Conservation (phyloP, 202 grass and related monocot genomes). For the Musa balbisiana region DNA sequence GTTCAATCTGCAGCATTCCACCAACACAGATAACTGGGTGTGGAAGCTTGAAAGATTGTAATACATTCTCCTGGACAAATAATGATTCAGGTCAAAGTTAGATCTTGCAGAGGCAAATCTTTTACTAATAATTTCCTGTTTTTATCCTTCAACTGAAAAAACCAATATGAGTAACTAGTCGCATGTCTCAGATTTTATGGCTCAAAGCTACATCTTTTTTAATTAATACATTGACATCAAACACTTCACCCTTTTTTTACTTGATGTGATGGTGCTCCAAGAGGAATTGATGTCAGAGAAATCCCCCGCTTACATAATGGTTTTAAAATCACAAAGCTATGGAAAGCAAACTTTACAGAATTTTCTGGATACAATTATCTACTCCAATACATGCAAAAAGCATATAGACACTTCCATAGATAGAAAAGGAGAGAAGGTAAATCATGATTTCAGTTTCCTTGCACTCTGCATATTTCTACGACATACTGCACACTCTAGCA, state of each 20-base stretch:
- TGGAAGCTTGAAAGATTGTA: conserved; percentile 79
- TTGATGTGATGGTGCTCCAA: background rate
- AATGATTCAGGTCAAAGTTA: background rate
- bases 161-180: background rate
- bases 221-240: too few species aligned
- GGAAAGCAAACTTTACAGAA: background rate
- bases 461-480: too few species aligned
- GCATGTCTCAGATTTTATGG: background rate
- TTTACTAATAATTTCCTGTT: background rate
- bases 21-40: conserved; percentile 67
- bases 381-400: background rate
- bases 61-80: conserved; percentile 47
- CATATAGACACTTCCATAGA: background rate
- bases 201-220: background rate
- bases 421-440: background rate
- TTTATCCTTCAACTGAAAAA: background rate
- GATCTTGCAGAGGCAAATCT: background rate
- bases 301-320: background rate
- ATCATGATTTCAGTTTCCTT: background rate
- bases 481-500: too few species aligned
- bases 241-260: background rate
- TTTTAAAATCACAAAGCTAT: background rate
- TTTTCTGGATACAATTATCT: background rate
- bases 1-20: conserved; percentile 78
- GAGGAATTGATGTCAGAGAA: background rate